A percentile compares a stretch with the other conserved stretches of the same genome.
Conservation (phyloP, 106 monocot species). For the Apostasia ramifera region DNA sequence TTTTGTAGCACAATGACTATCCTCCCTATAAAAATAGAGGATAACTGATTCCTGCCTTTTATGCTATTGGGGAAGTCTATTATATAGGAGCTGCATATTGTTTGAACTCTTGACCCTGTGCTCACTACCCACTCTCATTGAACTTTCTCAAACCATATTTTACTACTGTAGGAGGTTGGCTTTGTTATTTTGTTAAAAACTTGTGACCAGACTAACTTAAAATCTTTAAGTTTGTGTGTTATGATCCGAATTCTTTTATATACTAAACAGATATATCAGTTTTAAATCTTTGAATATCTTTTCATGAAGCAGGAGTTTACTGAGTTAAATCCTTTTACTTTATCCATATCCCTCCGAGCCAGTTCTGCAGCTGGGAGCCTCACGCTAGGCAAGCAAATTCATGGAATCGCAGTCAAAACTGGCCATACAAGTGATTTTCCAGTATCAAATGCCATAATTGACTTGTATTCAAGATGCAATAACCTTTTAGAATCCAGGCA, state of each 20-base stretch:
- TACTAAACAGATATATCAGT: background rate
- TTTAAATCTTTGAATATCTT: background rate
- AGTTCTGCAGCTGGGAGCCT: conserved; percentile 23
- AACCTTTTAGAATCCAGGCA: conserved; percentile 30
- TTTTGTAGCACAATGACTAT: too few relatives aligned
- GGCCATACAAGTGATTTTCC: conserved; percentile 21
- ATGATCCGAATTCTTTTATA: too few relatives aligned
- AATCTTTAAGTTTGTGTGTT: too few relatives aligned
- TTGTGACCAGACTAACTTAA: too few relatives aligned
- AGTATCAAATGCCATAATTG: conserved; percentile 48
- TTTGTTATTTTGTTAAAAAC: too few relatives aligned
- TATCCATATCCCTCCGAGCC: conserved; percentile 49
- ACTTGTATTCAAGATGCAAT: conserved; percentile 63
- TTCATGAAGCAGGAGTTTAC: conserved; percentile 30
- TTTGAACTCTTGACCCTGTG: too few relatives aligned
- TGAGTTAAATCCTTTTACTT: conserved; percentile 40
- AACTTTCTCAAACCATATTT: background rate
- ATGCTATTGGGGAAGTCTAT: too few relatives aligned
- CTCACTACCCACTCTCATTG: background rate
- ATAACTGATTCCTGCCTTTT: too few relatives aligned
- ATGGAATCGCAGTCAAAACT: conserved; percentile 27
- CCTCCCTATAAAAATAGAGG: too few relatives aligned
- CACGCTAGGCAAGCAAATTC: conserved; percentile 43
- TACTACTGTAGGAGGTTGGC: too few relatives aligned
- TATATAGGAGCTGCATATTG: too few relatives aligned